Evolutionary conservation across 805 yeast genomes (phyloP), one percentile per base, ranked within the genome.

Genomic region (Wickerhamiella azymoides): DNA sequence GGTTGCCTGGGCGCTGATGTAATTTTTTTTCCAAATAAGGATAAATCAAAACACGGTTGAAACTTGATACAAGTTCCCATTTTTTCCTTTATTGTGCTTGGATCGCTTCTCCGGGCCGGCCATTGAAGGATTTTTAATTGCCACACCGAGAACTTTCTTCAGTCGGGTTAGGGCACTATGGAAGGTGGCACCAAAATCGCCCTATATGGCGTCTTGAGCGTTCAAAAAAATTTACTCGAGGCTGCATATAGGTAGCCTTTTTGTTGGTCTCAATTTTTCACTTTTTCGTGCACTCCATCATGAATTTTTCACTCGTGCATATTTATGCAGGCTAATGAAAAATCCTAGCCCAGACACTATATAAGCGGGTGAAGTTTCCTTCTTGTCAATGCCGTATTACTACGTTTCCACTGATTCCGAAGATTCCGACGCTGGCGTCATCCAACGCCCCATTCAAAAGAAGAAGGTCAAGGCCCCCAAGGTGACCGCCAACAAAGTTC

Each of bases 391-490:
- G 59, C 59, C 59, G 54, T 56, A 52, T 53, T 56, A 54, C 32
- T 56, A 56, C 56, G 54, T 56, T 43, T 49, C 57, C 40, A 53
- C 55, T 32, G 59, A 56, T 47, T 51, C 52, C 39, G 59, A 56
- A 28, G 47, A 40, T 36, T 46, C 49, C 19, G 52, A 50, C 39
- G 45, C 46, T 19, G 48, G 43, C 39, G 35, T 37, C 45, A 30
- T 39, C 36, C 43, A 28, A 28, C 47, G 44, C 28, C 49, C 45
- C 19, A 24, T 30, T 13, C 40, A 42, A 26, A 41, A 41, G 40
- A 25, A 18, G 8, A 37, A 33, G 19, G 35, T 33, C 26, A 42
- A 42, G 40, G 40, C 28, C 26, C 44, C 44, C 44, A 41, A 41
- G 38, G 39, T 33, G 7, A 42, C 32, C 36, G 36, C 45, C 27